Percentiles rank a stretch among this genome's conserved stretches.
Evolutionary conservation across 441 rosid species (phyloP).

Genomic region (Sinapis alba): DNA sequence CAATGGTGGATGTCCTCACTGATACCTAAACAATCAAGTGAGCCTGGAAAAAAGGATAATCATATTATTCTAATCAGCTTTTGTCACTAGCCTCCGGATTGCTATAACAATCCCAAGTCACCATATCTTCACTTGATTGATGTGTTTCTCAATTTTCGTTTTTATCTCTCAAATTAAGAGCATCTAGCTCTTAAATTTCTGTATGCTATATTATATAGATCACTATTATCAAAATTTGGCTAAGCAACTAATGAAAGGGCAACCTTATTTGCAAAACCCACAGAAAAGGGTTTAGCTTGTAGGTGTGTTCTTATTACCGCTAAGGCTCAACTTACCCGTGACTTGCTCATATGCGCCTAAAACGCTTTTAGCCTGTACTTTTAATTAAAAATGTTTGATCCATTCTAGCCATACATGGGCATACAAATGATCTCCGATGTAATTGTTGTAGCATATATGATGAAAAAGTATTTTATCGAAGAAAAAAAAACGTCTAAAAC

Average conservation of each 20-base stretch:
- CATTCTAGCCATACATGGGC: conserved; percentile 8
- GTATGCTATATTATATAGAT: not conserved
- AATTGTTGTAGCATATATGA: not conserved
- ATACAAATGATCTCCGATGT: not conserved
- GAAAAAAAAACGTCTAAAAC: not conserved
- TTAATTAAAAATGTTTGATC: conserved; percentile 1
- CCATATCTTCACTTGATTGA: conserved; percentile 1
- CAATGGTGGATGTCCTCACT: conserved; percentile 11
- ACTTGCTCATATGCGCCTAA: conserved; percentile 24
- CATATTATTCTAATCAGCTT: not conserved
- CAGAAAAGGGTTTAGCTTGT: conserved; percentile 6
- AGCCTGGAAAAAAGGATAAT: not conserved
- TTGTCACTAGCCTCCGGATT: not conserved
- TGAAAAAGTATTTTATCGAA: not conserved
- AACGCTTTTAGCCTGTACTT: conserved; percentile 1
- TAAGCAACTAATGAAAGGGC: conserved; percentile 14
- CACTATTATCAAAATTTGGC: not conserved
- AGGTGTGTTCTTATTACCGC: conserved; percentile 27
- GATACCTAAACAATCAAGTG: not conserved
- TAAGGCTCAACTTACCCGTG: conserved; percentile 27
- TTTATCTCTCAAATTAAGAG: not conserved
- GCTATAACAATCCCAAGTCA: not conserved
- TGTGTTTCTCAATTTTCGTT: not conserved
- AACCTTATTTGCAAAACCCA: conserved; percentile 14
- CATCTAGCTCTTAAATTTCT: not conserved